phyloP scores from a whole-genome alignment of 371 early-diverging fungal species.

The Smittium culicis region DNA sequence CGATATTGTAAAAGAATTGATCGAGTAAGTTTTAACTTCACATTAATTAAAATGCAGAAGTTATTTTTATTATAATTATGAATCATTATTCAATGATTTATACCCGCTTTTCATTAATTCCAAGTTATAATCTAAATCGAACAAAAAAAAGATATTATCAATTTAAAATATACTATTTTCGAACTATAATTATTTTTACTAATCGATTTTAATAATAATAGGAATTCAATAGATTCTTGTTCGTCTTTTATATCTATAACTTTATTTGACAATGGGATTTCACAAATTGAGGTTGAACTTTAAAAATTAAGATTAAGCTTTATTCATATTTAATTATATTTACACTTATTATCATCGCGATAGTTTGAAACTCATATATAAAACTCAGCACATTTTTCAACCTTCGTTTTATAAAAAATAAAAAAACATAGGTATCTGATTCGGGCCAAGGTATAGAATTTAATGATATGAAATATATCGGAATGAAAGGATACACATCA shows the following conservation, averaged over 20 bases:
- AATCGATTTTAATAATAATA: background rate
- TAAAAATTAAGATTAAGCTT: too few species aligned
- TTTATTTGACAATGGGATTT: constrained; percentile 9
- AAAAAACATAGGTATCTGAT: constrained; percentile 15
- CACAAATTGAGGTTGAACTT: constrained; percentile 3
- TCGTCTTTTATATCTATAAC: constrained; percentile 1
- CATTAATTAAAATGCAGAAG: too few species aligned
- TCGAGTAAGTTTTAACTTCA: constrained; percentile 12
- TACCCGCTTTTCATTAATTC: background rate
- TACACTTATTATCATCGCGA: too few species aligned
- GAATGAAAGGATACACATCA: constrained; percentile 9
- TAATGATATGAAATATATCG: background rate
- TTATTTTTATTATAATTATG: background rate
- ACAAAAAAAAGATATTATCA: too few species aligned
- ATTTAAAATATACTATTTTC: too few species aligned
- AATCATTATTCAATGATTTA: background rate
- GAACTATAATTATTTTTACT: too few species aligned
- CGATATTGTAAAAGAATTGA: constrained; percentile 11
- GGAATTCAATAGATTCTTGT: constrained; percentile 11
- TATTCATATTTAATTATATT: too few species aligned
- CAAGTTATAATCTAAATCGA: too few species aligned
- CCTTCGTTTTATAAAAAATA: too few species aligned
- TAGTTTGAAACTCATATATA: background rate
- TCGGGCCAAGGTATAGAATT: constrained; percentile 8
- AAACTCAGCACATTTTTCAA: background rate